These are phyloP conservation scores for Trametes coccinea DNA, from an alignment of 768 basidiomycete species.

Conservation along the genomic window DNA sequence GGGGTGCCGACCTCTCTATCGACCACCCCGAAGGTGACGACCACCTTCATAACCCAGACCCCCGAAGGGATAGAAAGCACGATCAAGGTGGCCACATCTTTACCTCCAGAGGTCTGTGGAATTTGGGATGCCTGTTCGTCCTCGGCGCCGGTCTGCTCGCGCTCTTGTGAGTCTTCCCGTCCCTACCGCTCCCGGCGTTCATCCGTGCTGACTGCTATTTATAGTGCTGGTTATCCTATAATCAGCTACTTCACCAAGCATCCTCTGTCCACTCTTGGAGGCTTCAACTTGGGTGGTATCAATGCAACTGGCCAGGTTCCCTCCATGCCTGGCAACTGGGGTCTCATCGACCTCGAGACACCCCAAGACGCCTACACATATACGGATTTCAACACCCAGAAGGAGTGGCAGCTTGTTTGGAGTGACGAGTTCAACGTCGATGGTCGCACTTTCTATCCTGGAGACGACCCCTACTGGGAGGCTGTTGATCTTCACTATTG, in stretches of 20 bases:
- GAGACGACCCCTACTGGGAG: slow-evolving; percentile 83
- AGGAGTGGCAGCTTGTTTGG: slow-evolving; percentile 65
- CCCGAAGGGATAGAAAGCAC: slow-evolving; percentile 30
- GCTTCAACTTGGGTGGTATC: slow-evolving; percentile 46
- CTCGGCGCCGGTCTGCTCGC: slow-evolving; percentile 49
- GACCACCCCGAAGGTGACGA: slow-evolving; percentile 60
- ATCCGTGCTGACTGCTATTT: slow-evolving; percentile 24
- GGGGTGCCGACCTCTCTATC: slow-evolving; percentile 68
- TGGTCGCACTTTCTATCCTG: slow-evolving; percentile 73
- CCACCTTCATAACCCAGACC: slow-evolving; percentile 68
- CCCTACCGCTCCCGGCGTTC: not conserved
- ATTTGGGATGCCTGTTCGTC: slow-evolving; percentile 68
- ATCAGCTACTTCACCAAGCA: slow-evolving; percentile 39
- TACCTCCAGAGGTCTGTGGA: slow-evolving; percentile 64
- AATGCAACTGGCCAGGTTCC: slow-evolving; percentile 49
- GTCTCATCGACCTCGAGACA: slow-evolving; percentile 56
- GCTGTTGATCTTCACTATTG: slow-evolving; percentile 84
- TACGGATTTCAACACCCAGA: slow-evolving; percentile 21
- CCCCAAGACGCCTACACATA: slow-evolving; percentile 46
- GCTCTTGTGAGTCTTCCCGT: slow-evolving; percentile 55
- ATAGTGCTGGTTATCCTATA: slow-evolving; percentile 47
- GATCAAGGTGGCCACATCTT: slow-evolving; percentile 47
- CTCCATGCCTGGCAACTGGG: slow-evolving; percentile 42
- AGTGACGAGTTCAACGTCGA: slow-evolving; percentile 80
- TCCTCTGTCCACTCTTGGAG: slow-evolving; percentile 38